These are phyloP conservation scores for Sicyos baderoa DNA, from an alignment of 306 rosid species.

Conservation along the genomic window DNA sequence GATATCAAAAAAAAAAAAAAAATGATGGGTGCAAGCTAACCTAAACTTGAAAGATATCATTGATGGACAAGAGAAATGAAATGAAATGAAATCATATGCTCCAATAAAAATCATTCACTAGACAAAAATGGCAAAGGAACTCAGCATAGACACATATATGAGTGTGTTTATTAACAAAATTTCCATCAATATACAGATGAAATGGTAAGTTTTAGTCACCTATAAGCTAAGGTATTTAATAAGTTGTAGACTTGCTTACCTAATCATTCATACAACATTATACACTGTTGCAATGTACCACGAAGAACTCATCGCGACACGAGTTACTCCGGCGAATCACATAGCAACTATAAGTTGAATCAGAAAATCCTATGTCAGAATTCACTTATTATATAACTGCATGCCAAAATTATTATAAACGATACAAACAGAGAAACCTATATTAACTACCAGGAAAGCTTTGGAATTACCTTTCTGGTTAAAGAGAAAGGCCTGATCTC, in stretches of 20 bases:
- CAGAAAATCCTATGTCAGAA: neutral
- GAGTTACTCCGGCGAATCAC: neutral
- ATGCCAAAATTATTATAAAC: neutral
- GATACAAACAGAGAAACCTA: conserved; percentile 10
- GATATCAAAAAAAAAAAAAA: too few species aligned
- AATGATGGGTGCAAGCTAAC: neutral
- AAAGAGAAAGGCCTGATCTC: conserved; percentile 26
- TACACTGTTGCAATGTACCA: neutral
- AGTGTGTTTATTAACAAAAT: conserved; percentile 1
- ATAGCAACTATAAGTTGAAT: neutral
- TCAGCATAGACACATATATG: neutral
- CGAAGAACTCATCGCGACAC: neutral
- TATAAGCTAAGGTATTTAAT: neutral
- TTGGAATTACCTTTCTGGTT: neutral
- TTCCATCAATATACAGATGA: conserved; percentile 15
- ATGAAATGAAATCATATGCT: neutral
- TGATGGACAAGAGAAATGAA: neutral
- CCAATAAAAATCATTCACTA: neutral
- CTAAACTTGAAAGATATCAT: neutral
- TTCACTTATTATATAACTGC: neutral
- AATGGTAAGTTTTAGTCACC: neutral
- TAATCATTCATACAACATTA: neutral
- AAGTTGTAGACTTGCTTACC: neutral
- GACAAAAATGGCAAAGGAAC: neutral
- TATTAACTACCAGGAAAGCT: neutral